These are phyloP conservation scores for Aspergillus sp. DNA, from an alignment of 2,329 filamentous ascomycete genomes.

Conservation along the genomic window DNA sequence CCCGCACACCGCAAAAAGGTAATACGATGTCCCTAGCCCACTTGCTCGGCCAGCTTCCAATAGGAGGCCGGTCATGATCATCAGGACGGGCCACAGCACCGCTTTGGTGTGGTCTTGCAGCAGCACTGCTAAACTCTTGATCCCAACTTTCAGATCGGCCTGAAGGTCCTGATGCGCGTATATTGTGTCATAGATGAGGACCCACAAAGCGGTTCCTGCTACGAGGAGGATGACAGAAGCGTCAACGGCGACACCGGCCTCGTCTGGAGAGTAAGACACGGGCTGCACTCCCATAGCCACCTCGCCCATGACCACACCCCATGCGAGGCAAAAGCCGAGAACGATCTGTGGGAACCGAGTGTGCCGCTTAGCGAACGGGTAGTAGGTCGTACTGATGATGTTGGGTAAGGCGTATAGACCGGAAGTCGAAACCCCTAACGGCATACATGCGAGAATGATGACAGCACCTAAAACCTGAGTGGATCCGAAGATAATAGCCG, in stretches of 20 bases:
- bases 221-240: constrained; percentile 7
- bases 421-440: background rate
- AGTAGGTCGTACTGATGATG: constrained; percentile 39
- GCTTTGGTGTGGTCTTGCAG: constrained; percentile 2
- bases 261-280: background rate
- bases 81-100: background rate
- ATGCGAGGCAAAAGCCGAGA: constrained; percentile 81
- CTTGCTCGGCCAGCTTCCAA: background rate
- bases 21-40: background rate
- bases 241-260: background rate
- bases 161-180: constrained; percentile 41
- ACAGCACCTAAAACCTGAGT: constrained; percentile 51
- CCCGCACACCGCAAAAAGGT: background rate
- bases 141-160: constrained; percentile 40
- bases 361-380: constrained; percentile 80
- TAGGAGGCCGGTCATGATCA: background rate
- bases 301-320: constrained; percentile 61
- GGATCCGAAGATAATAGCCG: constrained; percentile 74
- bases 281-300: background rate
- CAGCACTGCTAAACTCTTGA: constrained; percentile 35
- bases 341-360: constrained; percentile 87
- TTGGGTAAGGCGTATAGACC: constrained; percentile 7
- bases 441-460: background rate
- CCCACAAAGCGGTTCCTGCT: background rate
- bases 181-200: constrained; percentile 39